Base-by-base conservation (phyloP, 1,139 yeast species). In the Geotrichum australiense region DNA sequence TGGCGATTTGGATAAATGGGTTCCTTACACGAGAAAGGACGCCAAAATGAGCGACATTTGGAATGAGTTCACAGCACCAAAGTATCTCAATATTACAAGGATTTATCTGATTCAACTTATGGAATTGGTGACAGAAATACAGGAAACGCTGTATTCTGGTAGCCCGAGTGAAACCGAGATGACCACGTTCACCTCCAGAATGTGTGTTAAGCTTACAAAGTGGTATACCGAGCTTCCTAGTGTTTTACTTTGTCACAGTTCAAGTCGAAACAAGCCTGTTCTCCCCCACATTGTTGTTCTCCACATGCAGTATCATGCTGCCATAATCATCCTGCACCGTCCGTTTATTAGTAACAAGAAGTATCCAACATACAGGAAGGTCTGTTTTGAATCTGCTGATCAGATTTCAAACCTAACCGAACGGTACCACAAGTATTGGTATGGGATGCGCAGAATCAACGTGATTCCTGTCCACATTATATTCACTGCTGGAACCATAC, bases 401-500 rank as follows among this genome's bases (percentile, higher is more conserved):
- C 31, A 35, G 16, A 41, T 47, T 7, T 30, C 50, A 12, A 47
- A 34, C 14, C 39, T 47, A 7, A 18, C 42, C 7, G 39, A 35
- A 15, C 35, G 37, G 22, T 47, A 47, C 24, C 45, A 41, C 15
- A 37, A 43, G 23, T 33, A 38, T 22, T 42, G 45, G 43, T 53
- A 53, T 39, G 26, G 51, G 3, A 37, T 53, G 35, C 47, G 53
- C 10, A 41, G 53, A 30, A 47, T 53, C 10, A 52, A 52, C 11
- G 49, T 53, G 22, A 41, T 51, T 26, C 46, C 54, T 3, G 53
- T 53, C 11, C 52, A 53, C 28, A 50, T 52, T 20, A 45, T 50
- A 4, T 53, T 53, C 38, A 51, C 57, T 10, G 57, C 57, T 5
- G 53, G 57, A 8, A 50, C 54, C 1, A 39, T 47, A 5, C 50